Conservation (phyloP, 2,329 filamentous ascomycete genomes). For the Neonectria coccinea region DNA sequence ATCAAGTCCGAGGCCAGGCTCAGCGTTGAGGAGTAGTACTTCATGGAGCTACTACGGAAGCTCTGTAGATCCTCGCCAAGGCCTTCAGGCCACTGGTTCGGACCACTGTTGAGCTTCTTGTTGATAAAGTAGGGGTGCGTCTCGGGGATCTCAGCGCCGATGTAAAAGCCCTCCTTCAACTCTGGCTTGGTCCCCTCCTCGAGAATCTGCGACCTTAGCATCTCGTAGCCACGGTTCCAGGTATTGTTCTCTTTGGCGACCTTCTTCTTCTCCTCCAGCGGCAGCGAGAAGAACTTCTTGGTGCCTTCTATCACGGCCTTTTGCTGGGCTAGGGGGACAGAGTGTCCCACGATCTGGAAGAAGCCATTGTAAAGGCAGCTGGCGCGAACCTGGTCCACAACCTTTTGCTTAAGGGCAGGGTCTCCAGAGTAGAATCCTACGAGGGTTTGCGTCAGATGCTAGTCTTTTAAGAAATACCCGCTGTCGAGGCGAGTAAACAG, state of each 20-base stretch:
- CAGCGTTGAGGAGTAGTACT: conserved; percentile 55
- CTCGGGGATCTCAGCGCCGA: conserved; percentile 55
- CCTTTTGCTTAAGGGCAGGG: conserved; percentile 42
- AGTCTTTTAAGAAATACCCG: neutral
- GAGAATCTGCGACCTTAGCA: conserved; percentile 58
- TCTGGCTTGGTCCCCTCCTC: conserved; percentile 59
- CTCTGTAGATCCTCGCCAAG: conserved; percentile 45
- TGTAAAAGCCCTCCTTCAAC: conserved; percentile 57
- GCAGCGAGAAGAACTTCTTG: conserved; percentile 61
- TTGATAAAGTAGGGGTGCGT: conserved; percentile 56
- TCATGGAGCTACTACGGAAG: conserved; percentile 54
- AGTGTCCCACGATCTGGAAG: conserved; percentile 64
- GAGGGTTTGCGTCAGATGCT: neutral
- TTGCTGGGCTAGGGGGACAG: conserved; percentile 56
- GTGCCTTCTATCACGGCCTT: conserved; percentile 54
- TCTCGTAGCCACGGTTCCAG: conserved; percentile 63
- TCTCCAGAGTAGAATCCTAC: conserved; percentile 38
- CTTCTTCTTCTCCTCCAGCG: conserved; percentile 58
- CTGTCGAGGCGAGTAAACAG: neutral
- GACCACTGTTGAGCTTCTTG: conserved; percentile 55
- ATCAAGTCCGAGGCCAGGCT: conserved; percentile 55
- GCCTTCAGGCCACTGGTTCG: conserved; percentile 58
- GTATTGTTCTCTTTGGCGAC: conserved; percentile 53
- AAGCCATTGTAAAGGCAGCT: conserved; percentile 63
- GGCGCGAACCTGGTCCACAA: conserved; percentile 50